A percentile compares a stretch with the other conserved stretches of the same genome.
Conservation (phyloP, 306 rosid species). For the peach (Prunus persica) region Prunus_persica_NCBIv2 NC_034009.1:46105001-46105500, state of each 20-base stretch:
- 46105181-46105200: slow-evolving; percentile 90
- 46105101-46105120: slow-evolving; percentile 38
- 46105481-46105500: neutral
- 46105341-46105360: neutral
- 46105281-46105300: neutral
- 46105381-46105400: neutral
- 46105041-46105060: slow-evolving; percentile 69
- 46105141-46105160: slow-evolving; percentile 19
- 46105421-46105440: neutral
- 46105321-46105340: neutral
- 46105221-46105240: slow-evolving; percentile 53
- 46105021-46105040: slow-evolving; percentile 98
- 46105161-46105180: slow-evolving; percentile 59
- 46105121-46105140: slow-evolving; percentile 6
- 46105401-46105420: neutral
- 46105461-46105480: neutral
- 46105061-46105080: slow-evolving; percentile 61
- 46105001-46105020: slow-evolving; percentile 99
- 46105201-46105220: slow-evolving; percentile 84
- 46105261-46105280: slow-evolving; percentile 39
- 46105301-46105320: neutral
- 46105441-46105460: neutral
- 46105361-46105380: neutral
- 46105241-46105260: slow-evolving; percentile 69
- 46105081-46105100: slow-evolving; percentile 48